phyloP scores from a whole-genome alignment of 192 early-diverging fungal species.

The Coemansia sp. region DNA sequence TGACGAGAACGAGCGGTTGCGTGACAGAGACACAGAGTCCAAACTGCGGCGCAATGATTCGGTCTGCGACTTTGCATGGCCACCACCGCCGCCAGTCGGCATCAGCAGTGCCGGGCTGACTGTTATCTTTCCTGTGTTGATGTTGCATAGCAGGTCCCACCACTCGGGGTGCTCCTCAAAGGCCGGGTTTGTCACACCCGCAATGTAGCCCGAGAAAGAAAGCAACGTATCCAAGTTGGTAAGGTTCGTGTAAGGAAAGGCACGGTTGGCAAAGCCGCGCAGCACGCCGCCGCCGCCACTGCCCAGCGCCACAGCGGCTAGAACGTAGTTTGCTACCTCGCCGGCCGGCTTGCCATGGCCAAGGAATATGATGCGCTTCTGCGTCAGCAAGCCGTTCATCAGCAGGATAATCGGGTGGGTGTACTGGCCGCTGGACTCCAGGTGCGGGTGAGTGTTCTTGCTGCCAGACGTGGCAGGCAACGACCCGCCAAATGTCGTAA shows the following conservation, averaged over 20 bases:
- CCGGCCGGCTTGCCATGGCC: constrained; percentile 88
- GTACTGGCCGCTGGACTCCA: constrained; percentile 80
- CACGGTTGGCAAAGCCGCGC: constrained; percentile 83
- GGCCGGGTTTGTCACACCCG: constrained; percentile 94
- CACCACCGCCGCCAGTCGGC: constrained; percentile 15
- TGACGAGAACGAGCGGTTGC: constrained; percentile 52
- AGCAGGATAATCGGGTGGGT: constrained; percentile 89
- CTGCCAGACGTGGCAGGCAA: constrained; percentile 49
- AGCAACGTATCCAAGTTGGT: constrained; percentile 85
- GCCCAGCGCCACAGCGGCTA: constrained; percentile 86
- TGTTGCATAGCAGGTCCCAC: constrained; percentile 98
- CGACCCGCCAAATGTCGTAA: constrained; percentile 69
- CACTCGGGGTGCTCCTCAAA: constrained; percentile 91
- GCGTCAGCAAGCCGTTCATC: constrained; percentile 89
- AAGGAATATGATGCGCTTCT: constrained; percentile 90
- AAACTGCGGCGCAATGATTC: constrained; percentile 53
- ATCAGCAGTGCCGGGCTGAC: constrained; percentile 74
- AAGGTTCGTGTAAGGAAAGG: constrained; percentile 89
- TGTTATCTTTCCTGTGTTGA: constrained; percentile 92
- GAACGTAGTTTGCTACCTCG: constrained; percentile 91
- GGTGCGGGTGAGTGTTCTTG: constrained; percentile 76
- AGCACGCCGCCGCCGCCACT: constrained; percentile 88
- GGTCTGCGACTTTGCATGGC: constrained; percentile 25
- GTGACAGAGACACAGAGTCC: constrained; percentile 53
- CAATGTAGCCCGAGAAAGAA: constrained; percentile 88